Conservation (phyloP, 1,284 basidiomycete genomes). For the Earliella scabrosa region DNA sequence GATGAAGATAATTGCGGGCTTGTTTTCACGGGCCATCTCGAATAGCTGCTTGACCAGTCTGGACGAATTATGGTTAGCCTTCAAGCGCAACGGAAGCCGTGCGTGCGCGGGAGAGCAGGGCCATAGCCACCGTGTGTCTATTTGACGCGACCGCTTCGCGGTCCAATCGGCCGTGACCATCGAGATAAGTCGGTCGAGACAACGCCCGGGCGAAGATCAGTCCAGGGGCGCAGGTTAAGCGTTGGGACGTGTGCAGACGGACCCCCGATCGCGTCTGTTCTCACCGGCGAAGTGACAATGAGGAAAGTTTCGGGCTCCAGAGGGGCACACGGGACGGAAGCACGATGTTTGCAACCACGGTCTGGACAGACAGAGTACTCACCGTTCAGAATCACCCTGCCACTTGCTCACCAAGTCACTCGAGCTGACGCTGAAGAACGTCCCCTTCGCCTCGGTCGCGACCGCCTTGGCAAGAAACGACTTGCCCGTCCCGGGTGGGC, state of each 20-base stretch:
- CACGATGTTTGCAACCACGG: neutral
- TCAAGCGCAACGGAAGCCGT: no score
- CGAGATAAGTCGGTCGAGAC: no score
- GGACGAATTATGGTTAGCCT: neutral
- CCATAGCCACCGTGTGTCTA: no score
- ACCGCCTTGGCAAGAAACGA: conserved; percentile 97
- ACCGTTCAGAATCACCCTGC: conserved; percentile 99
- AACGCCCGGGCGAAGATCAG: no score
- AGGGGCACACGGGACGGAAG: neutral
- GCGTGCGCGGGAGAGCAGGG: no score
- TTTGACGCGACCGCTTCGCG: no score
- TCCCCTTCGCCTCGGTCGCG: conserved; percentile 98
- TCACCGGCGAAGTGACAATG: no score
- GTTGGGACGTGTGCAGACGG: no score
- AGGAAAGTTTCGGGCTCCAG: no score
- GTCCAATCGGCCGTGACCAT: no score
- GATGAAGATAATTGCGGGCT: conserved; percentile 98
- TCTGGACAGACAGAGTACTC: conserved; percentile 31
- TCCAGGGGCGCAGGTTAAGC: no score
- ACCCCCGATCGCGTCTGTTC: no score
- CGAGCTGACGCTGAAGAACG: conserved; percentile 96
- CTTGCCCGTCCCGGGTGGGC: conserved; percentile 95
- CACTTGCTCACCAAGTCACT: conserved; percentile 98
- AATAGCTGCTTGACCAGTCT: conserved; percentile 97
- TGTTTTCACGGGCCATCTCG: conserved; percentile 94